Evolutionary conservation across 257 asterid species (phyloP).

Genomic region (Rauvolfia tetraphylla): DNA sequence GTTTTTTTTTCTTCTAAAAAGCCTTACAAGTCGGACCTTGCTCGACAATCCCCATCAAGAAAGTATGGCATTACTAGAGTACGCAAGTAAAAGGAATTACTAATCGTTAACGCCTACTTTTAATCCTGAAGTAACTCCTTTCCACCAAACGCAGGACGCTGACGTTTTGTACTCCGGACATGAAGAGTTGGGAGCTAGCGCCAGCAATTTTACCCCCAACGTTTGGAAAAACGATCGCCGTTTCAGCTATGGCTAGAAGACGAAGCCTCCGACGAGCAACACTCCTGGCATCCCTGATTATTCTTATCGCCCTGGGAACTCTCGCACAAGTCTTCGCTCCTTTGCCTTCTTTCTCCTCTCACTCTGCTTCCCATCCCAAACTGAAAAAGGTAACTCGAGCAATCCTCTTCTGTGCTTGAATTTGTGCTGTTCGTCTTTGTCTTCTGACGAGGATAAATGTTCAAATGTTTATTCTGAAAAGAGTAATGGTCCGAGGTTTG

Average conservation of each 20-base stretch:
- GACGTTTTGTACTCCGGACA: neutral
- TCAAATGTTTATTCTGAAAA: constrained; percentile 16
- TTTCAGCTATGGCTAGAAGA: constrained; percentile 12
- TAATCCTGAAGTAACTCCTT: too few relatives aligned
- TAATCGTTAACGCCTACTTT: too few relatives aligned
- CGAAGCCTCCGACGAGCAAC: constrained; percentile 12
- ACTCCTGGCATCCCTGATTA: constrained; percentile 32
- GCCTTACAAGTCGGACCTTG: too few relatives aligned
- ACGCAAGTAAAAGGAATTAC: too few relatives aligned
- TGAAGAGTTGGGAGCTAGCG: neutral
- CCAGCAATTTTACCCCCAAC: neutral
- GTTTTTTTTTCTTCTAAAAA: too few relatives aligned
- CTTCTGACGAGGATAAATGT: neutral
- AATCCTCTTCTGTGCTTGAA: constrained; percentile 1
- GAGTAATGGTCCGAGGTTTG: constrained; percentile 52
- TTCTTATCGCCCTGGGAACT: constrained; percentile 42
- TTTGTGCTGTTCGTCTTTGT: neutral
- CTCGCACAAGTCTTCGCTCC: constrained; percentile 46
- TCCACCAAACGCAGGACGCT: too few relatives aligned
- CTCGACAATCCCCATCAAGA: too few relatives aligned
- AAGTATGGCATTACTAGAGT: too few relatives aligned
- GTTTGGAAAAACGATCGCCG: neutral
- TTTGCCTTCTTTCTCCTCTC: constrained; percentile 47
- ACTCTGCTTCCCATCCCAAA: constrained; percentile 25
- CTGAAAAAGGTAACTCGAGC: constrained; percentile 27